Evolutionary conservation across 2,329 filamentous ascomycete species (phyloP).

Genomic region (Orbilia oligospora): DNA sequence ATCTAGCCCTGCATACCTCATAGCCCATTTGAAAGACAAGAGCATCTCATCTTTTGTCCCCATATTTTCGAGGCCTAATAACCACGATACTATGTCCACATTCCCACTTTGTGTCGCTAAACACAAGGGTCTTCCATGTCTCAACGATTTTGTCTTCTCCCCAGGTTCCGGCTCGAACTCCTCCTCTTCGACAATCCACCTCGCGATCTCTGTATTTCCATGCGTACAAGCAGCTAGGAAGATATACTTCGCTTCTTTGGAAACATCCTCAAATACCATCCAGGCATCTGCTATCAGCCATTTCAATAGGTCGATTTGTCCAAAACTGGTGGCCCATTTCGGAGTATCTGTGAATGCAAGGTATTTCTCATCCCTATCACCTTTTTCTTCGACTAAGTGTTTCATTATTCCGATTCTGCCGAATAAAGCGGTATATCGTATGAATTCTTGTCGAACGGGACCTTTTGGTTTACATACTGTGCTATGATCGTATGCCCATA

Average conservation of each 20-base stretch:
- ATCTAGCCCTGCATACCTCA: slow-evolving; percentile 34
- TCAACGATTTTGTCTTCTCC: slow-evolving; percentile 7
- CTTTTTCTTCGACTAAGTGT: slow-evolving; percentile 17
- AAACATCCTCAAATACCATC: slow-evolving; percentile 15
- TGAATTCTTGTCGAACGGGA: background rate
- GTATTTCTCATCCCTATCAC: slow-evolving; percentile 11
- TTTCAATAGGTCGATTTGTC: slow-evolving; percentile 12
- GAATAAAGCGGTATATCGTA: background rate
- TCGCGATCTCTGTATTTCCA: slow-evolving; percentile 33
- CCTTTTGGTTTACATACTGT: slow-evolving; percentile 5
- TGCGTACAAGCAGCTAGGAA: slow-evolving; percentile 39
- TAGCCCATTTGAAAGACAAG: slow-evolving; percentile 44
- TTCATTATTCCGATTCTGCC: slow-evolving; percentile 17
- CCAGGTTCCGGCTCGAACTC: slow-evolving; percentile 9
- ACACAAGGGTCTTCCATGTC: slow-evolving; percentile 24
- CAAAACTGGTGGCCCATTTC: slow-evolving; percentile 23
- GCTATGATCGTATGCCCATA: slow-evolving; percentile 34
- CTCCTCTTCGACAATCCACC: slow-evolving; percentile 22
- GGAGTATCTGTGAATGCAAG: slow-evolving; percentile 28
- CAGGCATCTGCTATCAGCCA: background rate
- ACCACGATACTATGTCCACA: slow-evolving; percentile 36
- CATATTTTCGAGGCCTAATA: slow-evolving; percentile 12
- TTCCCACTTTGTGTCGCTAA: slow-evolving; percentile 47
- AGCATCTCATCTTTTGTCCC: slow-evolving; percentile 6
- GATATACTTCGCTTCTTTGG: slow-evolving; percentile 20